A percentile compares a stretch with the other conserved stretches of the same genome.
Evolutionary conservation across 2,329 filamentous ascomycete genomes (phyloP).

Genomic region (Sodiomyces alkalinus): DNA sequence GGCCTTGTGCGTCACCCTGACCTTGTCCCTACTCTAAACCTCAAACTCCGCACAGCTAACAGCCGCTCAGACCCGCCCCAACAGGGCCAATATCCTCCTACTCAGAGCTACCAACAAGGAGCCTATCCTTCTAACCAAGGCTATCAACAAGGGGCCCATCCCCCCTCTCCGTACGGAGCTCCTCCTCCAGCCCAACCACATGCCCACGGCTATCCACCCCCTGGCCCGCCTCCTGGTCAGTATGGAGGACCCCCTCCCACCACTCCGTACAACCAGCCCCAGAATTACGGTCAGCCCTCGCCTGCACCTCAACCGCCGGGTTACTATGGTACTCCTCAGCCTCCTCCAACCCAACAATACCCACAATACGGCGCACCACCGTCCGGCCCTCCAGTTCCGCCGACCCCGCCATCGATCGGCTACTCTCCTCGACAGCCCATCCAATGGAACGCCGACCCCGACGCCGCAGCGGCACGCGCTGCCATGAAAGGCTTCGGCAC

Average conservation of each 20-base stretch:
- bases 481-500: constrained; percentile 95
- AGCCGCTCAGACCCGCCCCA: too few relatives aligned
- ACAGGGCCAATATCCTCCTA: constrained; percentile 13
- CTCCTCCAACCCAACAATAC: constrained; percentile 14
- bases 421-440: constrained; percentile 61
- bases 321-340: constrained; percentile 21
- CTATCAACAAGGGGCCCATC: constrained; percentile 13
- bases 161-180: constrained; percentile 15
- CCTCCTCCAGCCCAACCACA: constrained; percentile 19
- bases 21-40: too few relatives aligned
- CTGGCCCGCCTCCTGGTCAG: constrained; percentile 14
- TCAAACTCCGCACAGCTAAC: too few relatives aligned
- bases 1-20: too few relatives aligned
- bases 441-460: constrained; percentile 48
- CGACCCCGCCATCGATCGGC: constrained; percentile 54
- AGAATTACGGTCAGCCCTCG: constrained; percentile 17
- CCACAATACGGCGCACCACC: constrained; percentile 22
- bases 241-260: constrained; percentile 21
- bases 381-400: constrained; percentile 22
- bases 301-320: constrained; percentile 14
- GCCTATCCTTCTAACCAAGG: constrained; percentile 20
- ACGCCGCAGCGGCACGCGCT: constrained; percentile 57
- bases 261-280: constrained; percentile 12
- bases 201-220: constrained; percentile 18
- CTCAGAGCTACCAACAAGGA: too few relatives aligned